Base-by-base conservation (phyloP, 257 asterid genomes). In the Nicotiana otophora region DNA sequence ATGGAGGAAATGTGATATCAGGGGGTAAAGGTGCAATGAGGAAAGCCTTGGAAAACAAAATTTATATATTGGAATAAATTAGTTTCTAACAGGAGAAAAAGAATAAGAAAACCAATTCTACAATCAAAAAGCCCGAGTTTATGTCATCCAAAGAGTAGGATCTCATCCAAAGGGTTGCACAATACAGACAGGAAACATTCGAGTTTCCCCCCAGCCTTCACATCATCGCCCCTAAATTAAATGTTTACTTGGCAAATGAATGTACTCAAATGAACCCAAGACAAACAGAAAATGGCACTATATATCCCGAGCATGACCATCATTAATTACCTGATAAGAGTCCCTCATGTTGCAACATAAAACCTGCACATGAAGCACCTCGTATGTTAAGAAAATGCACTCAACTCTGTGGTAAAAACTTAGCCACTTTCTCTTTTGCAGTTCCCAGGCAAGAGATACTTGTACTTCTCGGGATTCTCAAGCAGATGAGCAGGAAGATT, bases 391-490 rank as follows among this genome's bases (percentile, higher is more conserved):
- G 81, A 55, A 67, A 62, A 36, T 12, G 80, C 12, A 10, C 63
- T 81, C 69, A 75, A 20, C 34, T 54, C 6, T 14, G 19, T 1
- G 77, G 64, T 68, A 9, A 65, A 31, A 51, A 69, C 75, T 88
- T 87, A 89, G 70, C 87, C 91, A 77, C 83, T 84, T 76, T 91
- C 92, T 85, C 97, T 84, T 55, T 83, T 31, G 78, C 97, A 92
- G 58, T 89, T 90, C 28, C 97, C 95, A 0, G 97, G 95, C 54
- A 92, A 70, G 51, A 92, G 97, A 77, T 88, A 92, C 82, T 81
- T 88, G 26, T 83, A 90, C 64, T 88, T 84, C 4, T 86, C 92
- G 0, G 95, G 90, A 67, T 90, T 90, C 42, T 91, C 88, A 77
- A 91, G 69, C 75, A 92, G 77, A 67, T 78, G 87, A 12, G 91